Conservation (phyloP, 2,329 filamentous ascomycete species). For the Nemania serpens region DNA sequence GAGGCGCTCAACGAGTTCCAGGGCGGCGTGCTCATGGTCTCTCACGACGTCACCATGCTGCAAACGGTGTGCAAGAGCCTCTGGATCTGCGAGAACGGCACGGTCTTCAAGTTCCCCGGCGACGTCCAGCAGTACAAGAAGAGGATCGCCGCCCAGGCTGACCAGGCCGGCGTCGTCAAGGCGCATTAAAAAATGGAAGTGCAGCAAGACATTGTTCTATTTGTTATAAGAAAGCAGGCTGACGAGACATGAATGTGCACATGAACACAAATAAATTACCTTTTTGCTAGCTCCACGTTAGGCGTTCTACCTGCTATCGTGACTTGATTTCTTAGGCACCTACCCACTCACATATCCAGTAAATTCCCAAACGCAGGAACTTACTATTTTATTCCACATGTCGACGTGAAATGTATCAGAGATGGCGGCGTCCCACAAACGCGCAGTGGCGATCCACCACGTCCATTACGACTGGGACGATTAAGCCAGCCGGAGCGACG, state of each 20-base stretch:
- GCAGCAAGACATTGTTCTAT: not conserved
- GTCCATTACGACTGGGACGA: conserved; percentile 12
- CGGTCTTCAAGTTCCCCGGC: conserved; percentile 93
- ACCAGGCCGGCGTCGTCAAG: conserved; percentile 83
- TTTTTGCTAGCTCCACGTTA: not conserved
- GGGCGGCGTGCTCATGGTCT: conserved; percentile 97
- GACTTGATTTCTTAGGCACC: not conserved
- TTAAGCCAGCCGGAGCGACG: not conserved
- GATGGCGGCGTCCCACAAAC: not conserved
- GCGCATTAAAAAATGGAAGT: conserved; percentile 50
- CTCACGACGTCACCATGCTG: conserved; percentile 98
- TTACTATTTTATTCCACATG: not conserved
- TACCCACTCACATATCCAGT: not conserved
- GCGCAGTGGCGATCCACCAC: conserved; percentile 11
- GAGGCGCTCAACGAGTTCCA: conserved; percentile 84
- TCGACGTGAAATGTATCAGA: not conserved
- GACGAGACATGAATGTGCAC: conserved; percentile 4
- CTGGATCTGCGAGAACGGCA: conserved; percentile 95
- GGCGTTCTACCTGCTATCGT: not conserved
- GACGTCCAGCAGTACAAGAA: conserved; percentile 98
- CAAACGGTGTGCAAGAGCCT: conserved; percentile 93
- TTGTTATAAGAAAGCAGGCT: not conserved
- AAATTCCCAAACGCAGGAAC: not conserved
- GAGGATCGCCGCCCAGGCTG: conserved; percentile 86
- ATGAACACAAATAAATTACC: not conserved